Evolutionary conservation across 192 early-diverging fungal genomes (phyloP), one percentile per base, ranked within the genome.

Genomic region (Diversispora epigaea): DNA sequence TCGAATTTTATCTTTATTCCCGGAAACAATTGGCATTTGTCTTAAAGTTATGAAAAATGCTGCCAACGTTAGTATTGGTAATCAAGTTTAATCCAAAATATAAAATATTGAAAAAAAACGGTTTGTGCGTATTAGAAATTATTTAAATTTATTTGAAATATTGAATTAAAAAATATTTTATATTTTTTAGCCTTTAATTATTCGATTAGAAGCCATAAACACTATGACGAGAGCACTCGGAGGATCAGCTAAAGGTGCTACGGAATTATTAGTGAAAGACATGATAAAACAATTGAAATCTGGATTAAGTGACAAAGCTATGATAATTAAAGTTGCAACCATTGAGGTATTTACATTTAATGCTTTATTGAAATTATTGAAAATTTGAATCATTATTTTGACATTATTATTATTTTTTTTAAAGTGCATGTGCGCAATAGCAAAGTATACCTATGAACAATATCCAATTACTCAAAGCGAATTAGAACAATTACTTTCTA

Each of bases 251-350:
- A 90, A 89, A 58, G 91, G 89, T 9, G 84, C 88, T 12, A 81
- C 77, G 4, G 96, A 97, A 25, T 56, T 81, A 9, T 88, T 86
- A 41, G 80, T 85, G 25, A 93, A 91, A 75, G 96, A 98, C 39
- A 77, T 93, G 3, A 73, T 88, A 40, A 93, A 93, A 76, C 64
- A 79, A 0, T 84, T 92, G 7, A 88, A 89, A 39, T 17, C 81
- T 14, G 90, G 90, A 8, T 70, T 95, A 54, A 60, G 78, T 3
- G 93, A 96, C 76, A 93, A 95, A 69, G 85, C 91, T 5, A 82
- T 88, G 5, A 82, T 92, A 6, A 88, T 93, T 61, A 78, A 90
- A 72, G 82, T 81, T 4, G 86, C 86, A 14, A 85, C 88, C 46
- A 81, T 86, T n/a, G 82, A 94, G 86, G 92, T 93, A 84, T 68